A percentile compares a stretch with the other conserved stretches of the same genome.
Evolutionary conservation across 306 rosid species (phyloP).

Genomic region (Sechiopsis laciniata): DNA sequence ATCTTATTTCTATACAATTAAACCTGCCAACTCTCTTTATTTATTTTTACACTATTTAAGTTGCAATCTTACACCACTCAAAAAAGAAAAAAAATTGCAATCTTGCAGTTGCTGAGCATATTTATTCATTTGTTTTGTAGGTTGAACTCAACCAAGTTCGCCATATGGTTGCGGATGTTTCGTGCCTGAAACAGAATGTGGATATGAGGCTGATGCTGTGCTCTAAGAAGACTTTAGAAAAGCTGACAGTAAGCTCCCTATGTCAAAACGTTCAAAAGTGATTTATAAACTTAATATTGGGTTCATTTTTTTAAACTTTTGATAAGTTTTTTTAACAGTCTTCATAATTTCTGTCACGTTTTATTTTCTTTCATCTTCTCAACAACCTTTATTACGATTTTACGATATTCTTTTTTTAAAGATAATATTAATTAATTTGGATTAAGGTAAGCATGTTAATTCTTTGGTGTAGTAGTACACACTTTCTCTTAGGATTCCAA

Average conservation of each 20-base stretch:
- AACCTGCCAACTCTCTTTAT: neutral
- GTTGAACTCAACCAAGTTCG: slow-evolving; percentile 34
- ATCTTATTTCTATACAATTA: neutral
- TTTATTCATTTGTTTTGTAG: slow-evolving; percentile 21
- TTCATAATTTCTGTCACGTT: neutral
- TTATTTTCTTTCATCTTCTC: neutral
- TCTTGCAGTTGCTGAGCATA: neutral
- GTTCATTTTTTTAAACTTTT: neutral
- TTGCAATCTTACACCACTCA: no score
- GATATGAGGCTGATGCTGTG: slow-evolving; percentile 49
- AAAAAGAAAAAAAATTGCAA: no score
- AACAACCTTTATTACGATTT: neutral
- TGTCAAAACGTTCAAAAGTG: neutral
- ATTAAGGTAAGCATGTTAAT: neutral
- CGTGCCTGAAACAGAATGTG: slow-evolving; percentile 36
- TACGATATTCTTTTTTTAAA: neutral
- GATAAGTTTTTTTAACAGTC: neutral
- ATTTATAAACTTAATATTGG: neutral
- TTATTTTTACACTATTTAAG: neutral
- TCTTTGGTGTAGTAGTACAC: neutral
- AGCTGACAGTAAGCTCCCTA: slow-evolving; percentile 30
- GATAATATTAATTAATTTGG: neutral
- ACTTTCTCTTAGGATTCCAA: no score
- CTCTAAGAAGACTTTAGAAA: slow-evolving; percentile 27
- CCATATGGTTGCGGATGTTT: slow-evolving; percentile 40